Percentiles rank a stretch among this genome's conserved stretches.
These are phyloP conservation scores for Gynandropsis gynandra DNA, from an alignment of 345 rosid genomes.

Conservation along the genomic window DNA sequence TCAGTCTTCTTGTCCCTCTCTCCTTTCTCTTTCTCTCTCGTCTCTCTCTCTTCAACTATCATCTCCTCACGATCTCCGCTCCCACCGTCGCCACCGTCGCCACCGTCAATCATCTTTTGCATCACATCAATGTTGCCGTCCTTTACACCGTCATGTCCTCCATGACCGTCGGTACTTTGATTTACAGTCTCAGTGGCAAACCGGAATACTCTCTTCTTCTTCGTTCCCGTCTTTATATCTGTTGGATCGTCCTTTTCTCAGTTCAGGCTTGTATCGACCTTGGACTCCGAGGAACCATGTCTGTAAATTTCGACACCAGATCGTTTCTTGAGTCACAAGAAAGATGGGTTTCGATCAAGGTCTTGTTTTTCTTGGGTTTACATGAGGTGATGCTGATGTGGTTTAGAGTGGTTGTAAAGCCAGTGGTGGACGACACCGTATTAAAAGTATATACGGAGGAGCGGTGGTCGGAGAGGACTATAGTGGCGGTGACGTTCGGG, in stretches of 20 bases:
- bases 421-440: constrained; percentile 59
- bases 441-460: constrained; percentile 37
- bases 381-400: constrained; percentile 57
- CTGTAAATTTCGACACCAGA: constrained; percentile 10
- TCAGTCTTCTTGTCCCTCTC: constrained; percentile 56
- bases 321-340: constrained; percentile 19
- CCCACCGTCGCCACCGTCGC: constrained; percentile 16
- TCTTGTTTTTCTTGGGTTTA: constrained; percentile 61
- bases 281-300: constrained; percentile 44
- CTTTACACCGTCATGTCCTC: constrained; percentile 41
- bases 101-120: neutral
- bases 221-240: constrained; percentile 31
- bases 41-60: constrained; percentile 35
- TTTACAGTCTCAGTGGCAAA: constrained; percentile 51
- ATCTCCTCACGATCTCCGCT: constrained; percentile 19
- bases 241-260: constrained; percentile 50
- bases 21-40: constrained; percentile 60
- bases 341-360: constrained; percentile 39
- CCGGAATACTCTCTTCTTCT: constrained; percentile 19
- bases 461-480: constrained; percentile 39
- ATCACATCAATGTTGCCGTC: constrained; percentile 20
- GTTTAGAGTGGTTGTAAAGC: constrained; percentile 55
- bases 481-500: constrained; percentile 45
- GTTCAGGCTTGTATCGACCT: constrained; percentile 50
- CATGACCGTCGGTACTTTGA: constrained; percentile 36